phyloP scores from a whole-genome alignment of 768 basidiomycete genomes.

The Boletus rubescentipes region DNA sequence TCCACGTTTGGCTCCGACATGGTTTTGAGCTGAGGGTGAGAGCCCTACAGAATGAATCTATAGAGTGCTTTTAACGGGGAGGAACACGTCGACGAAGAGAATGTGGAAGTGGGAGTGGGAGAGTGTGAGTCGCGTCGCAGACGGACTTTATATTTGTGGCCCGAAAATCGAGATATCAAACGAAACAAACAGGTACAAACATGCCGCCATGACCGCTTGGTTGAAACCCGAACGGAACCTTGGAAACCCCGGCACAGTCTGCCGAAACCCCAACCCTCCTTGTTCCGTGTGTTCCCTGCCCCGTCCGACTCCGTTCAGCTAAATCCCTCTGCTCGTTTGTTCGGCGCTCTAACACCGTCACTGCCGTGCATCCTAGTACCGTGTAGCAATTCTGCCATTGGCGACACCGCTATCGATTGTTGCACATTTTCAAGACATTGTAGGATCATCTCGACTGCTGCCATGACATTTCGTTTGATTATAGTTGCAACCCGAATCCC shows the following conservation, averaged over 20 bases:
- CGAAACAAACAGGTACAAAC: slow-evolving; percentile 26
- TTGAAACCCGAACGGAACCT: slow-evolving; percentile 25
- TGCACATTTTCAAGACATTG: neutral
- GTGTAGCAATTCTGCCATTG: neutral
- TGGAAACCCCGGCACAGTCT: slow-evolving; percentile 25
- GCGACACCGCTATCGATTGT: neutral
- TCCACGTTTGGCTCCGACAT: slow-evolving; percentile 46
- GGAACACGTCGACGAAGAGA: slow-evolving; percentile 8
- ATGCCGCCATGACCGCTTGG: slow-evolving; percentile 15
- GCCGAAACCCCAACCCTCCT: slow-evolving; percentile 9
- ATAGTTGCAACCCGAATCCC: too few relatives aligned
- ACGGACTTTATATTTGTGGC: slow-evolving; percentile 36
- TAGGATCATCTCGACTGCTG: neutral
- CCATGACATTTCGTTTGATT: slow-evolving; percentile 1
- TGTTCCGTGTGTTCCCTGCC: slow-evolving; percentile 24
- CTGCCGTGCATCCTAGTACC: neutral
- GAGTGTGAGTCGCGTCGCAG: slow-evolving; percentile 25
- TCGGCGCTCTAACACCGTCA: slow-evolving; percentile 17
- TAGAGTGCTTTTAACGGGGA: slow-evolving; percentile 16
- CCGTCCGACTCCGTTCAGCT: neutral
- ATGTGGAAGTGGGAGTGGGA: slow-evolving; percentile 32
- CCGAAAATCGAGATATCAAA: slow-evolving; percentile 30
- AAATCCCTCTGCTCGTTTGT: neutral
- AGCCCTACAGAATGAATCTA: slow-evolving; percentile 33
- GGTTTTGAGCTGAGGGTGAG: neutral